phyloP scores from a whole-genome alignment of 176 grass and related monocot genomes.

The Aegilops tauschii region DNA sequence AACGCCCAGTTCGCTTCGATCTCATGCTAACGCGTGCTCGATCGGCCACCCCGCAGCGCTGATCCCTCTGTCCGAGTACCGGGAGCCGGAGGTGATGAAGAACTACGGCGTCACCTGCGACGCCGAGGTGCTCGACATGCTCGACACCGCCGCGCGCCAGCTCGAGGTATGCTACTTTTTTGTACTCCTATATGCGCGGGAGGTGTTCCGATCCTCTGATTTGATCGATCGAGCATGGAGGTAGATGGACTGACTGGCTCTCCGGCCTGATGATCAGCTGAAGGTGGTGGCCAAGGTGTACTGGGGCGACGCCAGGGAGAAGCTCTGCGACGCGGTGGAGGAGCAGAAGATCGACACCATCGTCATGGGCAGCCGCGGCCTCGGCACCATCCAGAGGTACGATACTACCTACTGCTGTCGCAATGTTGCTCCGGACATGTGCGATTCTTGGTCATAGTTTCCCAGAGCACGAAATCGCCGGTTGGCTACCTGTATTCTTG shows the following conservation, averaged over 20 bases:
- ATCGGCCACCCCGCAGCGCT: constrained; percentile 37
- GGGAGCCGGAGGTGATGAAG: constrained; percentile 56
- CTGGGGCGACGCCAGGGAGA: constrained; percentile 97
- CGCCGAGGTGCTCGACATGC: constrained; percentile 78
- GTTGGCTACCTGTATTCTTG: background rate
- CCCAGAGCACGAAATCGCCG: background rate
- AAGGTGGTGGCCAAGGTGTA: constrained; percentile 73
- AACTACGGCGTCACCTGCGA: constrained; percentile 58
- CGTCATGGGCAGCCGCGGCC: constrained; percentile 87
- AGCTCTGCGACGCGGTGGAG: constrained; percentile 67
- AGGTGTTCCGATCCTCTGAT: background rate
- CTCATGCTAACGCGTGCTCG: background rate
- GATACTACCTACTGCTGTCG: too few species aligned
- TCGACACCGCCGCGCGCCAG: constrained; percentile 69
- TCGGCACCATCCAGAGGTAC: constrained; percentile 79
- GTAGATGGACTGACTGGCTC: background rate
- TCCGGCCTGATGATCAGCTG: constrained; percentile 26
- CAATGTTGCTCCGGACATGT: background rate
- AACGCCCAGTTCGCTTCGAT: background rate
- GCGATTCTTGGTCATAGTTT: background rate
- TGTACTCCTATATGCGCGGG: background rate
- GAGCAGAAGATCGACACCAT: constrained; percentile 68
- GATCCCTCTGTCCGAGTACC: constrained; percentile 80
- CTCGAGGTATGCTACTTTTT: constrained; percentile 42
- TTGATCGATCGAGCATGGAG: background rate